Conservation (phyloP, 345 rosid genomes). For the Stellera chamaejasme region DNA sequence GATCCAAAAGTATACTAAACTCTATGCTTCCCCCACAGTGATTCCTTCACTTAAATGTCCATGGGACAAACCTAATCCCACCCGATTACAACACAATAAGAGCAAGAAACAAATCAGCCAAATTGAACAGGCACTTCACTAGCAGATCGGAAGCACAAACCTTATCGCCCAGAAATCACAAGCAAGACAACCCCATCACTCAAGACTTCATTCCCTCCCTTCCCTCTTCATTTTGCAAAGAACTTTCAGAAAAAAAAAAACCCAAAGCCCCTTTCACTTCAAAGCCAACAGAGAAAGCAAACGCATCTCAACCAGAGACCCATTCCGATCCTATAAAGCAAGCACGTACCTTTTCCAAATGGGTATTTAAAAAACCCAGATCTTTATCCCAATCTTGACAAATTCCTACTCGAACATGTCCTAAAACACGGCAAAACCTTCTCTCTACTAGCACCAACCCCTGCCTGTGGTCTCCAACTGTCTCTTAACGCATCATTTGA, state of each 20-base stretch:
- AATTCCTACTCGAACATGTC: background rate
- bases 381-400: constrained; percentile 12
- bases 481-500: background rate
- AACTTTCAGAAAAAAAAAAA: background rate
- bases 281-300: constrained; percentile 12
- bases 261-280: constrained; percentile 3
- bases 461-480: constrained; percentile 6
- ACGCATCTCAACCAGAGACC: constrained; percentile 1
- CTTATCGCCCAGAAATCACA: background rate
- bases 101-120: background rate
- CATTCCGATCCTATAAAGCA: background rate
- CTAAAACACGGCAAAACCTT: background rate
- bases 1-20: background rate
- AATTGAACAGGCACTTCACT: background rate
- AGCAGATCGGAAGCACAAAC: background rate
- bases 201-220: constrained; percentile 4
- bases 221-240: constrained; percentile 4
- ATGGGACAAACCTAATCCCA: background rate
- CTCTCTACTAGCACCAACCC: no score
- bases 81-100: background rate
- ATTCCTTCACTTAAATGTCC: no score
- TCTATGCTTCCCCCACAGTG: background rate
- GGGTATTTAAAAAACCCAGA: background rate
- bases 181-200: background rate
- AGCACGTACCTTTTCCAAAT: constrained; percentile 12